Conservation (phyloP, 2,329 filamentous ascomycete genomes). For the Decorospora gaudefroyi region DNA sequence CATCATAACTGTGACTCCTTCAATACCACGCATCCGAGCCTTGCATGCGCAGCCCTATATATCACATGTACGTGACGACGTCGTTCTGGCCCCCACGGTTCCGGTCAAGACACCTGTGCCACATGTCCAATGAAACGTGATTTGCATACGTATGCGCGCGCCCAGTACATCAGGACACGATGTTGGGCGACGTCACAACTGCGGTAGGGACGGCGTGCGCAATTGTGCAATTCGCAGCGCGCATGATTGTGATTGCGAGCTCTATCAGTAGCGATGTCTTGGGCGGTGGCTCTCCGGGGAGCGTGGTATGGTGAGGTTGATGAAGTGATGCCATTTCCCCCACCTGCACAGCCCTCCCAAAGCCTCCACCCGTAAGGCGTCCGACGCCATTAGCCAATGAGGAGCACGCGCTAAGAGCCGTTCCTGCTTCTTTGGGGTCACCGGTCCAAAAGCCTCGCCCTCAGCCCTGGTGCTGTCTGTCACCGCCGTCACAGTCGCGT, state of each 20-base stretch:
- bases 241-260: slow-evolving; percentile 15
- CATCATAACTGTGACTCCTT: slow-evolving; percentile 4
- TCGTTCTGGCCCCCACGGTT: slow-evolving; percentile 28
- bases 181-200: slow-evolving; percentile 6
- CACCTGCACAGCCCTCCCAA: slow-evolving; percentile 27
- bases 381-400: slow-evolving; percentile 19
- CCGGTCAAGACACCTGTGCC: slow-evolving; percentile 18
- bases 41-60: slow-evolving; percentile 10
- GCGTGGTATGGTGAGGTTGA: slow-evolving; percentile 8
- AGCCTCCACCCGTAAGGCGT: slow-evolving; percentile 12
- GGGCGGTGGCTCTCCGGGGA: neutral
- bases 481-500: slow-evolving; percentile 3
- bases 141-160: slow-evolving; percentile 15
- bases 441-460: slow-evolving; percentile 22
- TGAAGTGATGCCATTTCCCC: slow-evolving; percentile 7
- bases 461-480: no score
- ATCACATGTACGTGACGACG: slow-evolving; percentile 12
- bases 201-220: slow-evolving; percentile 16
- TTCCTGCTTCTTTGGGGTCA: slow-evolving; percentile 30
- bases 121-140: slow-evolving; percentile 12
- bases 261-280: slow-evolving; percentile 15
- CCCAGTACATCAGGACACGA: slow-evolving; percentile 15
- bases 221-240: slow-evolving; percentile 13
- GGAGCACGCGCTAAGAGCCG: slow-evolving; percentile 20
- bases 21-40: slow-evolving; percentile 4